Percentiles rank a stretch among this genome's conserved stretches.
Evolutionary conservation across 345 rosid genomes (phyloP).

Genomic region (Raphanus sativus): DNA sequence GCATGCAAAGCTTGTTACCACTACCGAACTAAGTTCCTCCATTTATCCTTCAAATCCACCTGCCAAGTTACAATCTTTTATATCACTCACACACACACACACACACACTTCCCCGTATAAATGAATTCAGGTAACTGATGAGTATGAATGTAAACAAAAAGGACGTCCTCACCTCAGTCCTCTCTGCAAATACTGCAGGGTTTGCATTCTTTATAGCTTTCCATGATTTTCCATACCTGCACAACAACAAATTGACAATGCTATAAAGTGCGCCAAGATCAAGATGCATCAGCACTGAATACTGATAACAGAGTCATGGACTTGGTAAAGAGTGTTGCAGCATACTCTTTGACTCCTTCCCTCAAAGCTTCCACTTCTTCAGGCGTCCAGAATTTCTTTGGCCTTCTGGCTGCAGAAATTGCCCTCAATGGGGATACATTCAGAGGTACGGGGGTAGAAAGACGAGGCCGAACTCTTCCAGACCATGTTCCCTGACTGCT

Average conservation of each 20-base stretch:
- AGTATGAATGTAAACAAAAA: not conserved
- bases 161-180: slow-evolving; percentile 32
- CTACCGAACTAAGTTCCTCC: slow-evolving; percentile 37
- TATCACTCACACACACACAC: slow-evolving; percentile 11
- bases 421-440: slow-evolving; percentile 29
- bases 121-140: not conserved
- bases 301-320: not conserved
- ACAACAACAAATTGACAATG: not conserved
- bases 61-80: not conserved
- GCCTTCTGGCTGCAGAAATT: slow-evolving; percentile 17
- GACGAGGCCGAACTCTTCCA: slow-evolving; percentile 32
- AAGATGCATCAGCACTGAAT: not conserved
- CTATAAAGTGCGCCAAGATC: slow-evolving; percentile 11
- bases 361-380: slow-evolving; percentile 39
- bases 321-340: slow-evolving; percentile 16
- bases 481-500: slow-evolving; percentile 27
- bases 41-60: slow-evolving; percentile 37
- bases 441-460: slow-evolving; percentile 4
- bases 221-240: slow-evolving; percentile 37
- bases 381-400: slow-evolving; percentile 31
- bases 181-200: slow-evolving; percentile 30
- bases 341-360: slow-evolving; percentile 40
- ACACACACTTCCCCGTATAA: not conserved
- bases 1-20: slow-evolving; percentile 2
- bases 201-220: slow-evolving; percentile 35